Evolutionary conservation across 768 basidiomycete genomes (phyloP).

Genomic region (Phanerodontia chrysosporium): DNA sequence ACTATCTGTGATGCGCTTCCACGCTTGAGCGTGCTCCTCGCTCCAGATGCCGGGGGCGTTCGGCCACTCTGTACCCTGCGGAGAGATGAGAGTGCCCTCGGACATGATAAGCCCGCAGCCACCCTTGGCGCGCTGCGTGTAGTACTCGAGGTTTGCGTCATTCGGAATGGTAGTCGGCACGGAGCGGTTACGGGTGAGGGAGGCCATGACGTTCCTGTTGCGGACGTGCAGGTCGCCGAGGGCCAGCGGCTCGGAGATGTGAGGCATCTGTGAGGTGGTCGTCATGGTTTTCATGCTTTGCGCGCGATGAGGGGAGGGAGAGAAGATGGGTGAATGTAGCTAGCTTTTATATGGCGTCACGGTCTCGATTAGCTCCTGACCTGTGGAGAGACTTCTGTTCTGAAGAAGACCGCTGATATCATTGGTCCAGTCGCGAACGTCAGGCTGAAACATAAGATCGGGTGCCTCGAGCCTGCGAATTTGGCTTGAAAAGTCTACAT

Average conservation of each 20-base stretch:
- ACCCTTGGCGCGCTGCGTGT: constrained; percentile 39
- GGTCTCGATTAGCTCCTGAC: no score
- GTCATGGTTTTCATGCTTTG: not conserved
- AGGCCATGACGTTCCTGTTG: constrained; percentile 52
- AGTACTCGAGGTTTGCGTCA: constrained; percentile 40
- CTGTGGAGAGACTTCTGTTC: no score
- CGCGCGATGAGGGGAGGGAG: not conserved
- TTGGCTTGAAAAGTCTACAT: no score
- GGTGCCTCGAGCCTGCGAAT: no score
- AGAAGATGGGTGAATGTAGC: not conserved
- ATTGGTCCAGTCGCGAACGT: no score
- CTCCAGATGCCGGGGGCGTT: constrained; percentile 63
- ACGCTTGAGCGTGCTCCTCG: constrained; percentile 47
- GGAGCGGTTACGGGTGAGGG: constrained; percentile 44
- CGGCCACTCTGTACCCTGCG: constrained; percentile 42
- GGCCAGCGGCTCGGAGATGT: constrained; percentile 31
- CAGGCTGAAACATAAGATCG: no score
- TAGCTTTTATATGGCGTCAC: no score
- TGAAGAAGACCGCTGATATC: no score
- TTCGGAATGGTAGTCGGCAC: constrained; percentile 30
- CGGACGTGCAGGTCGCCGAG: constrained; percentile 38
- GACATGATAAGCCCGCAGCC: constrained; percentile 54
- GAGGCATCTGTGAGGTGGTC: not conserved
- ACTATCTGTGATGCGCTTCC: constrained; percentile 37
- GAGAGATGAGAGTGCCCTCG: constrained; percentile 53